Conservation (phyloP, 768 basidiomycete genomes). For the Lactifluus echinatus region DNA sequence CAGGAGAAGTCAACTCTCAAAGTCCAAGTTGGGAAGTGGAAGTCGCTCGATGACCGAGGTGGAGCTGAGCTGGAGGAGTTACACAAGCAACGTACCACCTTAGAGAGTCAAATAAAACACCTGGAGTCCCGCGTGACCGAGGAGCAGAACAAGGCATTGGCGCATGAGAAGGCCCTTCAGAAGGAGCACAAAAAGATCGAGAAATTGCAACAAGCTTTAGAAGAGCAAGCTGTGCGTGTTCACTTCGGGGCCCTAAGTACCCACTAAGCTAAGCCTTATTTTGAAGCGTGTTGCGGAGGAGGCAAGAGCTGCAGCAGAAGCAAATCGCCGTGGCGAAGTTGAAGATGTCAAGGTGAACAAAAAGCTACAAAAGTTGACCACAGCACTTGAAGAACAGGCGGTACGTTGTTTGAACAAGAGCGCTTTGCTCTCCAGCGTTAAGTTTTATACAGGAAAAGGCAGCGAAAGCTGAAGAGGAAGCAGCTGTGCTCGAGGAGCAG, state of each 20-base stretch:
- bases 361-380: slow-evolving; percentile 25
- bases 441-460: slow-evolving; percentile 22
- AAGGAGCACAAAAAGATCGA: slow-evolving; percentile 19
- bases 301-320: slow-evolving; percentile 1
- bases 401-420: slow-evolving; percentile 14
- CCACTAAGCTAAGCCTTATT: background rate
- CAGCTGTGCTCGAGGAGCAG: slow-evolving; percentile 9
- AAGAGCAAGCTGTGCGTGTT: slow-evolving; percentile 3
- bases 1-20: slow-evolving; percentile 46
- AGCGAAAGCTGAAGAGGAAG: slow-evolving; percentile 18
- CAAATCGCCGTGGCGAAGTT: slow-evolving; percentile 6
- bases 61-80: slow-evolving; percentile 47
- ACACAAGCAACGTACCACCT: slow-evolving; percentile 45
- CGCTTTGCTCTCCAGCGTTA: background rate
- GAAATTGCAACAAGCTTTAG: slow-evolving; percentile 11
- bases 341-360: slow-evolving; percentile 30
- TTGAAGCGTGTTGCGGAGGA: slow-evolving; percentile 3
- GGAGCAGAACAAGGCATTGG: slow-evolving; percentile 22
- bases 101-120: slow-evolving; percentile 47
- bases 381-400: slow-evolving; percentile 20
- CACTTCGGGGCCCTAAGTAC: background rate
- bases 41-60: slow-evolving; percentile 55
- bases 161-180: slow-evolving; percentile 17
- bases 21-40: slow-evolving; percentile 62
- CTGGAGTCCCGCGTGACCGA: slow-evolving; percentile 32